Percentiles rank a stretch among this genome's conserved stretches.
Conservation (phyloP, 768 basidiomycete genomes). For the Suillus tomentosus region DNA sequence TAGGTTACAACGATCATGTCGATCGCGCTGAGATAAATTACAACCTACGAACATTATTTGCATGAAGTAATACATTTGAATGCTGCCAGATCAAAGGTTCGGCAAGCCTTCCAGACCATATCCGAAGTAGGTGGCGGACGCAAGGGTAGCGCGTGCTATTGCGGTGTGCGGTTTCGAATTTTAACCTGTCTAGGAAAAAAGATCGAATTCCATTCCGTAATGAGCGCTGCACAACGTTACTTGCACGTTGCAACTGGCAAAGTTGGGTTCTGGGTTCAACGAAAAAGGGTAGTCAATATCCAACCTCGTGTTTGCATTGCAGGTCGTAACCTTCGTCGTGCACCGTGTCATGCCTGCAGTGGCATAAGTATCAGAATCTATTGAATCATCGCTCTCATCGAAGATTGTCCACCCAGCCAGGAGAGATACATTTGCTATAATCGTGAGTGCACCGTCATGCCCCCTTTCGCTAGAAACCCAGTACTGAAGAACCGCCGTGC, state of each 20-base stretch:
- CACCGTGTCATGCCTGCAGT: not conserved
- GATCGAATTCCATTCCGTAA: not conserved
- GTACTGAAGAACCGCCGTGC: not conserved
- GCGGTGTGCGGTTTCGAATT: no score
- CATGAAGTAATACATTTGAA: no score
- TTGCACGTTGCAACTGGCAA: not conserved
- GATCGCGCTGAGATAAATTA: no score
- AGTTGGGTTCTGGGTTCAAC: not conserved
- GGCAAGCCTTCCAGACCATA: no score
- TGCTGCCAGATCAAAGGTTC: no score
- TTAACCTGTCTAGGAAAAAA: no score
- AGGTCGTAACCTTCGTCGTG: not conserved
- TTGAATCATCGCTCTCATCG: not conserved
- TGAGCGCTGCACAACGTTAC: not conserved
- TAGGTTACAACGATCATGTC: no score
- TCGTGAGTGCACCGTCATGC: not conserved
- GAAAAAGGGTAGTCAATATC: not conserved
- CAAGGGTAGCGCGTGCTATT: no score
- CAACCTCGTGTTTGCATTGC: not conserved
- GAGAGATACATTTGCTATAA: not conserved
- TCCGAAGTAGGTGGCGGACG: no score
- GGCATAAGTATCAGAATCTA: not conserved
- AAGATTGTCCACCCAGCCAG: not conserved
- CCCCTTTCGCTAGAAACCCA: not conserved
- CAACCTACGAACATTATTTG: no score